Evolutionary conservation across 257 asterid genomes (phyloP).

Genomic region (Gentiana straminea): DNA sequence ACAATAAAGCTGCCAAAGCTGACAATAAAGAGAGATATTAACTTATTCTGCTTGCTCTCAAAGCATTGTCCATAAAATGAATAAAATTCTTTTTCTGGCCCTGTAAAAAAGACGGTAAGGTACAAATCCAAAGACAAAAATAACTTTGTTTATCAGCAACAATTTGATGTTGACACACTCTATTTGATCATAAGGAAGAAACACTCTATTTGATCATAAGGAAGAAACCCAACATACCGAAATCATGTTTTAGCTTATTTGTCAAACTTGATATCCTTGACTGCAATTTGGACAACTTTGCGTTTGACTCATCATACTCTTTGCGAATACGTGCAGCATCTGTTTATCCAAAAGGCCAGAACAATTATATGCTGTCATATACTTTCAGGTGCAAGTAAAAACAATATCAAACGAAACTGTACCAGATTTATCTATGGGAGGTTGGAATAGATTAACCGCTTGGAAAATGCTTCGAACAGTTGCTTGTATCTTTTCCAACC

Average conservation of each 20-base stretch:
- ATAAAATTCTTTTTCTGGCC: constrained; percentile 85
- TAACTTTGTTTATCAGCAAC: no score
- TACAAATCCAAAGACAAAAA: constrained; percentile 13
- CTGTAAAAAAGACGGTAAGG: constrained; percentile 37
- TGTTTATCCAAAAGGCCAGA: constrained; percentile 27
- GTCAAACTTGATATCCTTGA: constrained; percentile 83
- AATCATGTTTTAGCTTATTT: constrained; percentile 77
- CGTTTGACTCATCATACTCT: constrained; percentile 71
- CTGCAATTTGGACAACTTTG: constrained; percentile 75
- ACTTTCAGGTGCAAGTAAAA: constrained; percentile 9
- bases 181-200: no score
- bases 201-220: background rate
- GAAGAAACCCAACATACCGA: constrained; percentile 43
- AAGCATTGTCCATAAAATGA: constrained; percentile 90
- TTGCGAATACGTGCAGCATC: constrained; percentile 82
- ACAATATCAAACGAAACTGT: constrained; percentile 15
- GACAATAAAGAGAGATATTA: constrained; percentile 13
- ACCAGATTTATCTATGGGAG: constrained; percentile 88
- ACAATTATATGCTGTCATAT: constrained; percentile 14
- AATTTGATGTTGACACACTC: no score
- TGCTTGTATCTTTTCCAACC: constrained; percentile 84
- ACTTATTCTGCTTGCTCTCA: constrained; percentile 93
- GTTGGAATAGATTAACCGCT: constrained; percentile 68
- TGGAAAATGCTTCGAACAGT: constrained; percentile 52
- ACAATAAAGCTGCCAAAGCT: constrained; percentile 3